A percentile compares a stretch with the other conserved stretches of the same genome.
Conservation (phyloP, 345 rosid genomes). For the Turritis glabra region DNA sequence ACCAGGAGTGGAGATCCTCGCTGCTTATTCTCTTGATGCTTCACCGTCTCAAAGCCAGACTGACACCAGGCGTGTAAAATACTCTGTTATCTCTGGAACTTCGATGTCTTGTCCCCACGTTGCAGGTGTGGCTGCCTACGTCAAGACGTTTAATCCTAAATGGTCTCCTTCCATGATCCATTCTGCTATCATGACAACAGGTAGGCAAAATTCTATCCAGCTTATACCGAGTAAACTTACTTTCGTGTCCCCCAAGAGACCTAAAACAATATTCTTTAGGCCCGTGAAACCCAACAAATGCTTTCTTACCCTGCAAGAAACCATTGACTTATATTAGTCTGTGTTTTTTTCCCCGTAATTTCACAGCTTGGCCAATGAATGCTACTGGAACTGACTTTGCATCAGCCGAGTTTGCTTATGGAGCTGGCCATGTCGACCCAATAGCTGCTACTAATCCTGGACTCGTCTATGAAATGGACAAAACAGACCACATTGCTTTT, state of each 20-base stretch:
- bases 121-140: conserved; percentile 43
- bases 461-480: too few relatives aligned
- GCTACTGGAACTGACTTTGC: not conserved
- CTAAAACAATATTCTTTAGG: not conserved
- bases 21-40: conserved; percentile 36
- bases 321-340: not conserved
- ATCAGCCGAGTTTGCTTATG: conserved; percentile 45
- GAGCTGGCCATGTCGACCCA: conserved; percentile 54
- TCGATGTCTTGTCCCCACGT: conserved; percentile 58
- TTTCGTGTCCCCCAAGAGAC: not conserved
- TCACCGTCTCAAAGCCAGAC: not conserved
- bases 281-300: not conserved
- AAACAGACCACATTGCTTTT: too few relatives aligned
- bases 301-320: not conserved
- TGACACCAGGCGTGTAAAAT: conserved; percentile 29
- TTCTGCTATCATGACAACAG: conserved; percentile 60
- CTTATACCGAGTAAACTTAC: not conserved
- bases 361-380: conserved; percentile 45
- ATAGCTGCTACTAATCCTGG: too few relatives aligned
- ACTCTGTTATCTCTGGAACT: conserved; percentile 44
- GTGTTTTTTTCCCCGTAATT: not conserved
- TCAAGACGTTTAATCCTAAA: conserved; percentile 43
- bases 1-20: conserved; percentile 45
- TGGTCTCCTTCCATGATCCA: conserved; percentile 61
- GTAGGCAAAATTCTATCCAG: conserved; percentile 27